phyloP scores from a whole-genome alignment of 176 grass and related monocot species.

The Aegilops sharonensis region DNA sequence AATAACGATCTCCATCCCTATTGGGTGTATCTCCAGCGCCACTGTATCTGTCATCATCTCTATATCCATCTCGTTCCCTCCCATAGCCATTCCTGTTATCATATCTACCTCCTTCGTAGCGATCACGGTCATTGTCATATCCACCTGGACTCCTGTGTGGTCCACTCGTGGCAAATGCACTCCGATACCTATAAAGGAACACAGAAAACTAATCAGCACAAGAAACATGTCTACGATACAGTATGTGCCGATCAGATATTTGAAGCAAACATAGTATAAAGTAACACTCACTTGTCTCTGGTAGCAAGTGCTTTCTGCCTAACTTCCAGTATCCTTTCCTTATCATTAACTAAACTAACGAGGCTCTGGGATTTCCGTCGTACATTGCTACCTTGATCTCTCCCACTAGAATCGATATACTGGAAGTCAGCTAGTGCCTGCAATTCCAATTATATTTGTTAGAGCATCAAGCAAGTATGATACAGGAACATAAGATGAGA shows the following conservation, averaged over 20 bases:
- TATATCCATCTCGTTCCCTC: slow-evolving; percentile 81
- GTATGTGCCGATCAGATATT: background rate
- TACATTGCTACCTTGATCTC: slow-evolving; percentile 96
- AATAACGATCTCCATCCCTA: slow-evolving; percentile 79
- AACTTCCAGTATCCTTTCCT: slow-evolving; percentile 97
- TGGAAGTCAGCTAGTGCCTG: slow-evolving; percentile 96
- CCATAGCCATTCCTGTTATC: slow-evolving; percentile 79
- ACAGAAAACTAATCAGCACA: slow-evolving; percentile 12
- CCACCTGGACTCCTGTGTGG: slow-evolving; percentile 57
- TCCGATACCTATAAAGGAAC: slow-evolving; percentile 56
- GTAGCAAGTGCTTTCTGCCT: slow-evolving; percentile 88
- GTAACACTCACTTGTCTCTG: slow-evolving; percentile 71
- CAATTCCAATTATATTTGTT: slow-evolving; percentile 21
- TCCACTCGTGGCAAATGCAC: slow-evolving; percentile 59
- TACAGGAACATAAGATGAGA: background rate
- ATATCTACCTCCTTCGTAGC: slow-evolving; percentile 56
- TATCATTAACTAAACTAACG: slow-evolving; percentile 93
- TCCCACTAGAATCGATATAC: slow-evolving; percentile 92
- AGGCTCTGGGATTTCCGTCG: slow-evolving; percentile 91
- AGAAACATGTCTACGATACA: background rate
- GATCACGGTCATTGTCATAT: slow-evolving; percentile 83
- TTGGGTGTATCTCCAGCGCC: slow-evolving; percentile 62
- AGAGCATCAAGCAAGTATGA: background rate
- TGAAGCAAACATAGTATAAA: slow-evolving; percentile 1
- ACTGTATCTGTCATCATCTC: slow-evolving; percentile 75